Evolutionary conservation across 345 rosid genomes (phyloP).

Genomic region (Clarkia xantiana): DNA sequence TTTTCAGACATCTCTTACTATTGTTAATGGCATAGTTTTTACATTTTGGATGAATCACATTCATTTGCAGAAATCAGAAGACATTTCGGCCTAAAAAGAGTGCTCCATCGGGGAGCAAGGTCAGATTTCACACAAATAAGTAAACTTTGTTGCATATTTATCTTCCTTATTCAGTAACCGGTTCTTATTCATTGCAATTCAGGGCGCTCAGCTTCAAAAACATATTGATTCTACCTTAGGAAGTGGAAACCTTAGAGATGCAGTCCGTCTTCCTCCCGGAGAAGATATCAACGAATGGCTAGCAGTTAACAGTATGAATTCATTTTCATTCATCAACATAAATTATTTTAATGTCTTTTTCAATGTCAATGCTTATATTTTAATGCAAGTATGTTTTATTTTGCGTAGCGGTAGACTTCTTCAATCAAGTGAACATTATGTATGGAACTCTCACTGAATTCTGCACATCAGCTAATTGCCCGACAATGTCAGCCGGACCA

Average conservation of each 20-base stretch:
- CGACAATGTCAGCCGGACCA: conserved; percentile 61
- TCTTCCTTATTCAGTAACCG: neutral
- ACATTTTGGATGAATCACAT: neutral
- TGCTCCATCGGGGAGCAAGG: conserved; percentile 61
- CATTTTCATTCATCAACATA: too few species aligned
- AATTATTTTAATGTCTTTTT: too few species aligned
- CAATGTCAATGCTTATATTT: neutral
- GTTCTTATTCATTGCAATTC: conserved; percentile 6
- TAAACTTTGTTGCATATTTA: neutral
- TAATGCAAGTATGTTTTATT: neutral
- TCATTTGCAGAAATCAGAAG: conserved; percentile 40
- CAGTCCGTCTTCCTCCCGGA: conserved; percentile 59
- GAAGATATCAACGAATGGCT: conserved; percentile 67
- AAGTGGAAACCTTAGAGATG: conserved; percentile 65
- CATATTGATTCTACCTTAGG: conserved; percentile 62
- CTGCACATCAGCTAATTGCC: conserved; percentile 47
- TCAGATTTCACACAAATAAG: conserved; percentile 10
- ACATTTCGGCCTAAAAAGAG: conserved; percentile 59
- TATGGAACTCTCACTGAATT: conserved; percentile 60
- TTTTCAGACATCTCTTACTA: neutral
- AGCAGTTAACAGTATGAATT: conserved; percentile 48
- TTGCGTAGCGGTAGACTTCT: conserved; percentile 57
- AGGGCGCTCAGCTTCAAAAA: conserved; percentile 59
- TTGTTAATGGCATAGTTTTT: neutral
- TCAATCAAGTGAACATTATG: conserved; percentile 58